Base-by-base conservation (phyloP, 1,284 basidiomycete genomes). In the Ceratorhiza oryzae-sativae region DNA sequence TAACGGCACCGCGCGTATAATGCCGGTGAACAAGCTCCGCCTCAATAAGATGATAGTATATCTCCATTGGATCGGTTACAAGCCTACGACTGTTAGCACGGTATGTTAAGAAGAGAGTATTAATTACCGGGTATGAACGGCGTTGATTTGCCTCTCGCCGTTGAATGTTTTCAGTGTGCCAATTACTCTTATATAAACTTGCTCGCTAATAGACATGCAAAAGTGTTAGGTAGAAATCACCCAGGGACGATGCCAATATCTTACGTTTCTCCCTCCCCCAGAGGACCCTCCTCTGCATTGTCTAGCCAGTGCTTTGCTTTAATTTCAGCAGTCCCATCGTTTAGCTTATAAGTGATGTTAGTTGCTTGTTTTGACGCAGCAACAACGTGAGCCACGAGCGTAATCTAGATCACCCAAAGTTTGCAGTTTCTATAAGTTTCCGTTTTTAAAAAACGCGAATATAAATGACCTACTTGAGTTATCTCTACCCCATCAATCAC, bases 81-180 rank as follows among this genome's bases (percentile, higher is more conserved):
- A 83, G 82, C 32, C 90, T 88, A 48, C 2, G n/a, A 48, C 30
- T 3, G 36, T 34, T n/a, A 39, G 23, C 25, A 55, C 32, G 23
- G 15, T 1, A 2, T 18, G 9, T 13, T 9, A 45, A n/a, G 23
- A n/a, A n/a, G 4, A 3, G 13, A 58, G 32, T 4, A 36, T 41
- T 13, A 68, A 20, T 15, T 46, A 70, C 67, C 67, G 58, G 42
- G 98, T 87, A 75, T 90, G 86, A 42, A 85, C 87, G 6, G 91
- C 89, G 71, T 91, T 92, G 77, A 98, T 86, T 79, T 93, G 93
- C 77, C 89, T 86, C 80, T 94, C 96, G 76, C 86, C 88, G 49
- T 88, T 88, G 80, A 97, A 98, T 6, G 85, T 85, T 80, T 98
- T 98, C 76, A 98, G 81, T n/a, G 85, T 85, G n/a, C 97, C 97